Conservation (phyloP, 345 rosid genomes). For the Psidium guajava region DNA sequence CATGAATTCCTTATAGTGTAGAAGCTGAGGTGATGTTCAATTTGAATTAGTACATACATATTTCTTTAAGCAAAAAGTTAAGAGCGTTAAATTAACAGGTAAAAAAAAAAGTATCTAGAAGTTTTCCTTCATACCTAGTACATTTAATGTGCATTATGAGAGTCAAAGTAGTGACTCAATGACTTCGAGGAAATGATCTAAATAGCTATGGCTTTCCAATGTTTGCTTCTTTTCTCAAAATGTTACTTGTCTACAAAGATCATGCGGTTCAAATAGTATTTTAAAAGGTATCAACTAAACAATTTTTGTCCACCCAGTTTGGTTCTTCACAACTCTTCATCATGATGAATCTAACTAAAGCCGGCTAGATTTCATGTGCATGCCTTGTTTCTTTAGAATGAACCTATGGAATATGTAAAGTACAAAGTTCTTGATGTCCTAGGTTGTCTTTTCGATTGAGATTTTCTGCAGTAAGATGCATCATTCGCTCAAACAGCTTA, state of each 20-base stretch:
- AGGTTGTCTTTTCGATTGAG: background rate
- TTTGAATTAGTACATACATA: background rate
- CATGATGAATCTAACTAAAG: background rate
- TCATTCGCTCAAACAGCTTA: background rate
- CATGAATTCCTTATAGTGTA: background rate
- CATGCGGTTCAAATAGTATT: background rate
- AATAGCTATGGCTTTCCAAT: background rate
- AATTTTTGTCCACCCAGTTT: background rate
- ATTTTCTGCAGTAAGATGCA: background rate
- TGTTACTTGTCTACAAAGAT: background rate
- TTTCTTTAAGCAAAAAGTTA: background rate
- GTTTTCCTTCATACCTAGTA: background rate
- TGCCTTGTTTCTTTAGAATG: background rate
- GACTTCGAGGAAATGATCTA: background rate
- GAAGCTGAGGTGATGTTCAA: background rate
- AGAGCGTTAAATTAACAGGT: background rate
- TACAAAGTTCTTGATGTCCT: background rate
- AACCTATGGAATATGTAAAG: background rate
- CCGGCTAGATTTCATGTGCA: background rate
- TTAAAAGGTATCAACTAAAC: background rate
- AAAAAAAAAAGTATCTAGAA: background rate
- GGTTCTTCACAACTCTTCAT: background rate
- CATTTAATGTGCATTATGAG: background rate
- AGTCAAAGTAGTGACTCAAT: background rate
- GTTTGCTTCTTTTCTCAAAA: background rate